Conservation (phyloP, 176 grass and related monocot genomes). For the Eleusine indica region DNA sequence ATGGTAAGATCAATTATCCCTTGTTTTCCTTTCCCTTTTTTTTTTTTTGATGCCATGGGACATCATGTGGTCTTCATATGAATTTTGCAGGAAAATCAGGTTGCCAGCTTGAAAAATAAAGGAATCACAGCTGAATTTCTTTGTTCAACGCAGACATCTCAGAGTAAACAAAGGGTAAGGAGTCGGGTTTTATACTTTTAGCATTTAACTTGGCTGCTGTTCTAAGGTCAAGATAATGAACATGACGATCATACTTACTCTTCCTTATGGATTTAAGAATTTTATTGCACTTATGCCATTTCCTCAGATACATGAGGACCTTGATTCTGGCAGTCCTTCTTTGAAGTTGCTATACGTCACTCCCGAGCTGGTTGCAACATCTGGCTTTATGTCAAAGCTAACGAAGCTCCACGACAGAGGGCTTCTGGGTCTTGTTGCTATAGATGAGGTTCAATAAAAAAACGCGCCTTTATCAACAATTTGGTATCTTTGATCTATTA, state of each 20-base stretch:
- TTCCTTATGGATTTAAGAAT: slow-evolving; percentile 20
- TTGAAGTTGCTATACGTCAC: slow-evolving; percentile 93
- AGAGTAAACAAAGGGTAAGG: slow-evolving; percentile 69
- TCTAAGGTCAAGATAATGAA: slow-evolving; percentile 5
- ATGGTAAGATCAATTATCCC: slow-evolving; percentile 64
- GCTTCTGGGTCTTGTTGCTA: slow-evolving; percentile 75
- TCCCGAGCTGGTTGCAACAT: slow-evolving; percentile 87
- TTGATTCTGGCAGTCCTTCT: slow-evolving; percentile 79
- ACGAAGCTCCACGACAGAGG: slow-evolving; percentile 85
- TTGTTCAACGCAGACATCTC: slow-evolving; percentile 81
- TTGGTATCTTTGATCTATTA: slow-evolving; percentile 27
- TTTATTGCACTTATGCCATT: slow-evolving; percentile 8
- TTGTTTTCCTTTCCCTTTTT: slow-evolving; percentile 26
- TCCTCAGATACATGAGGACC: slow-evolving; percentile 85
- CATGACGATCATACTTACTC: background rate
- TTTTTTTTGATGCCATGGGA: slow-evolving; percentile 19
- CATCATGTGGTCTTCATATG: slow-evolving; percentile 40
- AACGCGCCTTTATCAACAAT: slow-evolving; percentile 24
- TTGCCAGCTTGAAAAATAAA: slow-evolving; percentile 78
- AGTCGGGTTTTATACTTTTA: slow-evolving; percentile 20
- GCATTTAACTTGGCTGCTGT: background rate
- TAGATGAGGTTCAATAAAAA: slow-evolving; percentile 76
- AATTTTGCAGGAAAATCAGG: slow-evolving; percentile 85
- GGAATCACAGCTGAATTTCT: slow-evolving; percentile 93
- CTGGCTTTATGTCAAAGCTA: slow-evolving; percentile 77